These are phyloP conservation scores for Leucosporidium yakuticum DNA, from an alignment of 768 basidiomycete species.

Conservation along the genomic window DNA sequence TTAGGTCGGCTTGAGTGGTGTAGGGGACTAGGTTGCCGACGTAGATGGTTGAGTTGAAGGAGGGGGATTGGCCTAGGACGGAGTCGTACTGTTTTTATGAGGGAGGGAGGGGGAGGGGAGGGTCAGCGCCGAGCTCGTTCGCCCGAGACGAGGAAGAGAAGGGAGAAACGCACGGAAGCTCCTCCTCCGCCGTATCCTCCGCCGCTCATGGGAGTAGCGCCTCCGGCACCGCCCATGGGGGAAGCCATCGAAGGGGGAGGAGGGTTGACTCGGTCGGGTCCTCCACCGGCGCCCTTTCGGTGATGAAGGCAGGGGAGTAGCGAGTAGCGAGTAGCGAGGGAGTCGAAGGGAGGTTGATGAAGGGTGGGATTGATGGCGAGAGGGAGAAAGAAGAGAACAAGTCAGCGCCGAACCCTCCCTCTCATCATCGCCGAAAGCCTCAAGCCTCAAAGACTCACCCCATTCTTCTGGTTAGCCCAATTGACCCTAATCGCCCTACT, in stretches of 20 bases:
- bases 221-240: constrained; percentile 1
- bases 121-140: background rate
- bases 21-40: constrained; percentile 98
- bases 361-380: background rate
- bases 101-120: background rate
- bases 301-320: too few relatives aligned
- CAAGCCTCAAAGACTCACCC: constrained; percentile 49
- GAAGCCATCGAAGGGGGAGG: constrained; percentile 4
- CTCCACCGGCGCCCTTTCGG: background rate
- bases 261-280: constrained; percentile 54
- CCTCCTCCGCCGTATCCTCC: background rate
- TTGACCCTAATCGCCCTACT: constrained; percentile 98
- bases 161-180: background rate
- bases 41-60: constrained; percentile 85
- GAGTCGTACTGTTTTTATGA: constrained; percentile 64
- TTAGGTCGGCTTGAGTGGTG: constrained; percentile 93
- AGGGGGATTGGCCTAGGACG: constrained; percentile 87
- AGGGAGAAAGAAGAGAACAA: too few relatives aligned
- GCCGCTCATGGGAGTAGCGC: background rate
- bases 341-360: too few relatives aligned
- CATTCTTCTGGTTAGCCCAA: constrained; percentile 99
- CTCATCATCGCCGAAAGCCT: constrained; percentile 15
- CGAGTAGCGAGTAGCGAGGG: too few relatives aligned
- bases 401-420: too few relatives aligned
- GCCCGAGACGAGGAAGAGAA: background rate